Evolutionary conservation across 1,284 basidiomycete species (phyloP).

Genomic region (Ustilago tritici): DNA sequence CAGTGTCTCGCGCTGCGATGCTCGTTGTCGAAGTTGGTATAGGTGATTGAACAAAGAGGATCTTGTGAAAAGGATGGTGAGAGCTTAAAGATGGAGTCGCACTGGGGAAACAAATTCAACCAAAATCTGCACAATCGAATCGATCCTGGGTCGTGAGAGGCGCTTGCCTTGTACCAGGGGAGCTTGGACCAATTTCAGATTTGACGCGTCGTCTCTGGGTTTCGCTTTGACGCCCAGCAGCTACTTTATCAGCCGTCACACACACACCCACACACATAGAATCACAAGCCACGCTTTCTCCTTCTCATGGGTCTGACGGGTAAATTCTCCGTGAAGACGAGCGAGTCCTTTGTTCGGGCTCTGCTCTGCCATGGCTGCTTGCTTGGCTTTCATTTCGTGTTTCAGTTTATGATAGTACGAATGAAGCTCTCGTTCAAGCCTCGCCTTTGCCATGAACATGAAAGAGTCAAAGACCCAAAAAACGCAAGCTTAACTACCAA

Average conservation of each 20-base stretch:
- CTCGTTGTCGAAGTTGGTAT: not conserved
- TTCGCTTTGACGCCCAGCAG: too few species aligned
- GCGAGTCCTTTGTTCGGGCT: not conserved
- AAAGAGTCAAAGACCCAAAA: not conserved
- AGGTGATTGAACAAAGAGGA: not conserved
- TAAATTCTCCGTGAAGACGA: not conserved
- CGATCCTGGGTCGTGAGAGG: slow-evolving; percentile 19
- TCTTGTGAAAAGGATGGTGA: not conserved
- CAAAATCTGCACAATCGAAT: slow-evolving; percentile 1
- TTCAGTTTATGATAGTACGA: not conserved
- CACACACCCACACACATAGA: too few species aligned
- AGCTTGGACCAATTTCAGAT: slow-evolving; percentile 5
- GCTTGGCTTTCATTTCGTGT: not conserved
- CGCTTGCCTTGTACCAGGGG: not conserved
- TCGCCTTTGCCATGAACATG: not conserved
- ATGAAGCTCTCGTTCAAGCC: too few species aligned
- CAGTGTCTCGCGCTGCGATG: too few species aligned
- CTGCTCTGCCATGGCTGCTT: not conserved
- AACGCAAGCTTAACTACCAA: slow-evolving; percentile 1
- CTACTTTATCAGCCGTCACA: too few species aligned
- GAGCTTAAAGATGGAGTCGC: not conserved
- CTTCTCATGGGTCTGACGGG: not conserved
- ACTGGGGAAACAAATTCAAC: too few species aligned
- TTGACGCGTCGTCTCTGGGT: not conserved
- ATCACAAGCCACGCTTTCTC: too few species aligned